Evolutionary conservation across 2,329 filamentous ascomycete species (phyloP), one percentile per base, ranked within the genome.

Genomic region (Ascochyta rabiei): DNA sequence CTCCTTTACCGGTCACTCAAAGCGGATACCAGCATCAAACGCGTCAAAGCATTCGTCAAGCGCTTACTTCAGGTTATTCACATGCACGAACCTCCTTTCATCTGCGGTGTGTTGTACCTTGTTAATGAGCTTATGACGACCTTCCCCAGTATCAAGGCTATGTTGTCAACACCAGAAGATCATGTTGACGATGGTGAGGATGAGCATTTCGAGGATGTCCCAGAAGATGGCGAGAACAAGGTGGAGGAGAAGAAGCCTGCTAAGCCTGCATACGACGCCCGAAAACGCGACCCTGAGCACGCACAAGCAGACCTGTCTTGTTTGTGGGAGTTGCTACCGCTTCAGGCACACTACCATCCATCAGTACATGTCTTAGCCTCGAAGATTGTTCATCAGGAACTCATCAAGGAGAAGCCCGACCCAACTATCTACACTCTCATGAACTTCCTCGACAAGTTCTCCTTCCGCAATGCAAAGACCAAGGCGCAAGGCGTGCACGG

Each of bases 11-110:
- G 91, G 63, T 86, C 93, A 12, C 79, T 99, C 59, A 98, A 96
- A 79, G 86, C 88, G 31, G 95, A 99, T 68, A 79, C 93, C n/a
- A 95, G 93, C 73, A 85, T 91, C 56, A 92, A 93, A 64, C 87
- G 95, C 31, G 90, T 98, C 53, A 96, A 98, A 77, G 95, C 95
- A 1, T 99, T 99, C 70, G 88, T 93, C 38, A 99, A 99, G 80
- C 86, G 95, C 57, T 85, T 99, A 75, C 80, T 98, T 39, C 95
- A 99, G 73, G 82, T 96, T 35, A 82, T 96, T 19, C 89, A 89
- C 19, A 78, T 99, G 66, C 95, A 99, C 70, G 92, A 98, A 60
- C 90, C 95, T 8, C 86, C 93, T 0, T 99, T 99, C 70, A 86
- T 92, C 41, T 97, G 93, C 68, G 93, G 93, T 62, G 86, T 96